Evolutionary conservation across 2,329 filamentous ascomycete genomes (phyloP).

Genomic region (Fusarium drepaniforme): DNA sequence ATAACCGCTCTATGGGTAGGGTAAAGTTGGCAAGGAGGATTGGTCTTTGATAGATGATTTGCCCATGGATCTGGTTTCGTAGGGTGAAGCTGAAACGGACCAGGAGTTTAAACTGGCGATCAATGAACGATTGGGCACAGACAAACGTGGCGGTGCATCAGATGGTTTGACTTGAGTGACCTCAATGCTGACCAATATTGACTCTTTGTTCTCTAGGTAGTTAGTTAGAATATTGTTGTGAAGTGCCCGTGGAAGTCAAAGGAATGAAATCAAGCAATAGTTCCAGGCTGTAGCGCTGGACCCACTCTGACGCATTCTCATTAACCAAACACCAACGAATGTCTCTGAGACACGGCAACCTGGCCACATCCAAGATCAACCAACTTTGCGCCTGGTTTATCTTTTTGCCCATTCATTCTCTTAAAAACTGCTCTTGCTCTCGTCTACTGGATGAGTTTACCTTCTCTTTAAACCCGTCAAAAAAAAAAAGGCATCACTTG

Average conservation of each 20-base stretch:
- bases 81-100: slow-evolving; percentile 2
- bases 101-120: neutral
- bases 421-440: neutral
- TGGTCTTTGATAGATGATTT: slow-evolving; percentile 16
- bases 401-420: neutral
- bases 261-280: neutral
- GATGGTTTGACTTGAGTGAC: neutral
- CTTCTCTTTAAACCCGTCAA: neutral
- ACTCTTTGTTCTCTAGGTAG: neutral
- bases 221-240: neutral
- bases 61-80: neutral
- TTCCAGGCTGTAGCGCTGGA: slow-evolving; percentile 10
- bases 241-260: neutral
- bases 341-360: slow-evolving; percentile 30
- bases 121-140: neutral
- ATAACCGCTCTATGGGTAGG: neutral
- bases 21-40: neutral
- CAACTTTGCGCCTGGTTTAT: slow-evolving; percentile 8
- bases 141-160: neutral
- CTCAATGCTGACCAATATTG: neutral
- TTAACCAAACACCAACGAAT: slow-evolving; percentile 28
- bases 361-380: slow-evolving; percentile 32
- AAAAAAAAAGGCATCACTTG: slow-evolving; percentile 13
- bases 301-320: slow-evolving; percentile 45
- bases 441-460: slow-evolving; percentile 2